Conservation (phyloP, 2,329 filamentous ascomycete genomes). For the Neofusicoccum parvum region DNA sequence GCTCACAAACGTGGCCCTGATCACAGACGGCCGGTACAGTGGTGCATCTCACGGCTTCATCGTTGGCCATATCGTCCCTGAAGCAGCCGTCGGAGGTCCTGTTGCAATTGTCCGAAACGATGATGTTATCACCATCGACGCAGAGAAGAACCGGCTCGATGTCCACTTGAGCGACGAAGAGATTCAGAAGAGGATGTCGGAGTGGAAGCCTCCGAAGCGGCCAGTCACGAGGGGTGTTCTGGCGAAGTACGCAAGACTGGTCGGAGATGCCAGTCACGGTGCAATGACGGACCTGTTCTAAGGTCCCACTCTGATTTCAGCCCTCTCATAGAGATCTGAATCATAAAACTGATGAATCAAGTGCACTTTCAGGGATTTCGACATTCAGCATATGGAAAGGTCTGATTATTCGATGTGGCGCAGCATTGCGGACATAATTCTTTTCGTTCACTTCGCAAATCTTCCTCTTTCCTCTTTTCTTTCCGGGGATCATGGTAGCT, state of each 20-base stretch:
- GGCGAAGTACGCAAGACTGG: conserved; percentile 86
- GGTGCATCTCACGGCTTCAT: conserved; percentile 92
- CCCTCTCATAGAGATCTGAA: background rate
- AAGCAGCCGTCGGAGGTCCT: conserved; percentile 85
- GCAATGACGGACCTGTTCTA: conserved; percentile 81
- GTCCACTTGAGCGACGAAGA: conserved; percentile 76
- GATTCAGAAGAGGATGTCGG: conserved; percentile 62
- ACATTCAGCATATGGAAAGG: background rate
- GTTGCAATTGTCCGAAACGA: conserved; percentile 81
- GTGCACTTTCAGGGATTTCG: background rate
- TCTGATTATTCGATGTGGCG: background rate
- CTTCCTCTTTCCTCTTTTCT: background rate
- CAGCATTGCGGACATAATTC: background rate
- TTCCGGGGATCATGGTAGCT: background rate
- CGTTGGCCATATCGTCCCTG: conserved; percentile 88
- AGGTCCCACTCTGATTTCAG: background rate
- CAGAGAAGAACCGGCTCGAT: conserved; percentile 69
- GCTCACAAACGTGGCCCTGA: conserved; percentile 82
- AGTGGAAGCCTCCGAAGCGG: conserved; percentile 72
- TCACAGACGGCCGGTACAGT: conserved; percentile 88
- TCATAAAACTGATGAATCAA: background rate
- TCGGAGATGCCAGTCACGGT: conserved; percentile 89
- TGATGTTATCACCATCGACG: conserved; percentile 84
- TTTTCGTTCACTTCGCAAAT: background rate
- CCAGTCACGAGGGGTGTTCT: conserved; percentile 79